Conservation (phyloP, 352 stramenopile genomes). For the Phytophthora ramorum region DNA sequence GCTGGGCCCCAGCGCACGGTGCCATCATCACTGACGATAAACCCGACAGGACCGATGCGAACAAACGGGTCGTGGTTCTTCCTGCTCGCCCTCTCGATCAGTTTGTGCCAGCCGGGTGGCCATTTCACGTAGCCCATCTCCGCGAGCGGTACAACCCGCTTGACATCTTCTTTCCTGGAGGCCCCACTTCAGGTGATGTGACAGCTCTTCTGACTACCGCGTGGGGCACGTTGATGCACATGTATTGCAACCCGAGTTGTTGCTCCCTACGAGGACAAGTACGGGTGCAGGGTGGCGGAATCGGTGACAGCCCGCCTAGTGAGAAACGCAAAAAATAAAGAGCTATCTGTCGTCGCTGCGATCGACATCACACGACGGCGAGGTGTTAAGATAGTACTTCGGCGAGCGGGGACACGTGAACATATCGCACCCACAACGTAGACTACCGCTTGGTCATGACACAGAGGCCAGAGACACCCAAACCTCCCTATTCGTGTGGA, state of each 20-base stretch:
- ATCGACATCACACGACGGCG: background rate
- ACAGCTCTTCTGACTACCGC: background rate
- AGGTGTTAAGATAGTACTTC: slow-evolving; percentile 7
- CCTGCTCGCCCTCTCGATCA: background rate
- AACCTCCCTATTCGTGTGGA: background rate
- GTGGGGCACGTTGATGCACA: slow-evolving; percentile 1
- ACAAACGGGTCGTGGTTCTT: background rate
- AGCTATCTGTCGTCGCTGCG: background rate
- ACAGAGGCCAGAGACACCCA: background rate
- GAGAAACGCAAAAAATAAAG: background rate
- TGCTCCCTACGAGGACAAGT: slow-evolving; percentile 8
- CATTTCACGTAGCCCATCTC: background rate
- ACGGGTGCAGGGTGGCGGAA: background rate
- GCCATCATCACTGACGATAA: background rate
- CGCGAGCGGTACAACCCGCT: slow-evolving; percentile 5
- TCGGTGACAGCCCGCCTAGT: background rate
- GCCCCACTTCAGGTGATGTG: slow-evolving; percentile 8
- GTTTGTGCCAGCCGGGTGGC: background rate
- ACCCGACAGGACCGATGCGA: background rate
- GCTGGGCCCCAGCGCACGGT: background rate
- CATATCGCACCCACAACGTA: background rate
- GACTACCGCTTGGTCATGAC: slow-evolving; percentile 1
- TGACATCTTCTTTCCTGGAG: background rate
- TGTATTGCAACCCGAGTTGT: slow-evolving; percentile 5
- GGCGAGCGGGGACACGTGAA: background rate